Conservation (phyloP, 192 early-diverging fungal species). For the Anaeromyces robustus region DNA sequence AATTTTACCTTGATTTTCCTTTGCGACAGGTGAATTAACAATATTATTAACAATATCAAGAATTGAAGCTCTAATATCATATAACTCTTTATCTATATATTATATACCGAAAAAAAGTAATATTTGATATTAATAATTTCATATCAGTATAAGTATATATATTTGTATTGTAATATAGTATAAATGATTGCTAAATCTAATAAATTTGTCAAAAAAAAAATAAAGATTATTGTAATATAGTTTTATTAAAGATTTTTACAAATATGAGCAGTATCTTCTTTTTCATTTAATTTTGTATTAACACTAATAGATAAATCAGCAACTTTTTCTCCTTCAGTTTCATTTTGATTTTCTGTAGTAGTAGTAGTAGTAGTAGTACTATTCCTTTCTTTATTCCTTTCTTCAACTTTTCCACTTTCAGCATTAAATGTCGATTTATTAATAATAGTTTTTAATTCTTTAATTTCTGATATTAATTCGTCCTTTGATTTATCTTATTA, state of each 20-base stretch:
- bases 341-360: neutral
- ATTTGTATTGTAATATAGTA: too few relatives aligned
- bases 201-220: too few relatives aligned
- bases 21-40: neutral
- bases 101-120: too few relatives aligned
- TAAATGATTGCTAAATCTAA: too few relatives aligned
- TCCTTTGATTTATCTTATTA: neutral
- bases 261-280: neutral
- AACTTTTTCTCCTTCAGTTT: neutral
- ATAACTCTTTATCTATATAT: neutral
- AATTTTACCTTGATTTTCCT: neutral
- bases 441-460: neutral
- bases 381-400: neutral
- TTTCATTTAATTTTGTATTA: neutral
- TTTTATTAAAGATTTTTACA: too few relatives aligned
- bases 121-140: too few relatives aligned
- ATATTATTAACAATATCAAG: neutral
- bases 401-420: neutral
- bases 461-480: neutral
- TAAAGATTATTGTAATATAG: neutral
- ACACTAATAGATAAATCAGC: neutral
- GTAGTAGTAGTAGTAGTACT: too few relatives aligned
- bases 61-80: neutral
- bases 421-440: neutral
- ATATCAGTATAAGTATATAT: too few relatives aligned